Evolutionary conservation across 1,139 yeast species (phyloP).

Genomic region (Kluyveromyces marxianus): DNA sequence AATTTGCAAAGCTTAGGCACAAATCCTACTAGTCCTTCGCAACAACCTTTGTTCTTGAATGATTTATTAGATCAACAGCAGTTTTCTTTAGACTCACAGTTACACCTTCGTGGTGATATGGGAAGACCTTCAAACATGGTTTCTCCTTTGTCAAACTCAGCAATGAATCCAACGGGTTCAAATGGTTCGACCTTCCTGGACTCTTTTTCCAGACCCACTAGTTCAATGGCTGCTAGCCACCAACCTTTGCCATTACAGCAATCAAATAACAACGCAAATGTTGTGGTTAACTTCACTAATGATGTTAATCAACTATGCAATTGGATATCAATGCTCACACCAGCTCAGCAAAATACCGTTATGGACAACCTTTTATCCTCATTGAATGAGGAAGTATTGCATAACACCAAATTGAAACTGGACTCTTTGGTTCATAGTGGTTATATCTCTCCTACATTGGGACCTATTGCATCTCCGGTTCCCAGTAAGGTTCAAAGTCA

Average conservation of each 20-base stretch:
- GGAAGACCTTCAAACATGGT: constrained; percentile 20
- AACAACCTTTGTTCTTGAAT: constrained; percentile 17
- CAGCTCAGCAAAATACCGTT: constrained; percentile 51
- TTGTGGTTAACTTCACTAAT: constrained; percentile 34
- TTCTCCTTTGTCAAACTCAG: constrained; percentile 18
- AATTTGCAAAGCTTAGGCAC: constrained; percentile 4
- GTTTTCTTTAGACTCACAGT: constrained; percentile 5
- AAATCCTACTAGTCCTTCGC: constrained; percentile 13
- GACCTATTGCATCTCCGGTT: constrained; percentile 21
- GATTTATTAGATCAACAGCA: constrained; percentile 20
- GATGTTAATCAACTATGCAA: constrained; percentile 46
- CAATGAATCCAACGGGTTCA: constrained; percentile 13
- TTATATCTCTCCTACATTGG: constrained; percentile 25
- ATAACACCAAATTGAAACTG: constrained; percentile 37
- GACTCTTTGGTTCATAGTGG: constrained; percentile 23
- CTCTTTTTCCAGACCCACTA: constrained; percentile 31
- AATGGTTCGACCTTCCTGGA: constrained; percentile 17
- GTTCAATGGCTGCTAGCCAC: constrained; percentile 22
- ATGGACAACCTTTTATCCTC: constrained; percentile 50
- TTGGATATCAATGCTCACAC: constrained; percentile 53
- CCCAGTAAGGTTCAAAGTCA: constrained; percentile 10
- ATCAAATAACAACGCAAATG: constrained; percentile 12
- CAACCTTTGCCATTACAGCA: constrained; percentile 10
- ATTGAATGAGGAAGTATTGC: constrained; percentile 42
- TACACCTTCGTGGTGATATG: constrained; percentile 16